These are phyloP conservation scores for Ceratonia siliqua DNA, from an alignment of 306 rosid species.

Conservation along the genomic window DNA sequence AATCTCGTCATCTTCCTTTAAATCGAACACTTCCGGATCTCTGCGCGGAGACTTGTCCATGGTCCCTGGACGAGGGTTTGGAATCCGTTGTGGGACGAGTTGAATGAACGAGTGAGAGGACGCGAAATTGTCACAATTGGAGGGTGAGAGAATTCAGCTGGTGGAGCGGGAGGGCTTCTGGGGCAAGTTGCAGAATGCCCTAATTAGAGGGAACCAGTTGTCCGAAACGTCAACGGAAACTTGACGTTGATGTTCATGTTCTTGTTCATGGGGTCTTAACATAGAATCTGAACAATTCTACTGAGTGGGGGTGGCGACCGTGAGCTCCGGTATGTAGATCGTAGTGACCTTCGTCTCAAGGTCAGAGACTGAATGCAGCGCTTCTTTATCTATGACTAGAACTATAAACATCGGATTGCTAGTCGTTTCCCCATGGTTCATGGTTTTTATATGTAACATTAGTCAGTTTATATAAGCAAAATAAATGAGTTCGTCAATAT, in stretches of 20 bases:
- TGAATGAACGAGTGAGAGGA: constrained; percentile 21
- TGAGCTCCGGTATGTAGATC: no score
- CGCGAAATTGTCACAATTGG: constrained; percentile 39
- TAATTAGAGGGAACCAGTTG: constrained; percentile 27
- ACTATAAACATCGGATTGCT: no score
- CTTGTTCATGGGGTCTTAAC: no score
- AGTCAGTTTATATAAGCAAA: no score
- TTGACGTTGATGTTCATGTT: neutral
- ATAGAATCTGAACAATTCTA: no score
- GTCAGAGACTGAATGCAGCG: no score
- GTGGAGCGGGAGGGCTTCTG: neutral
- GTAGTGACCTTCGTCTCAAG: no score
- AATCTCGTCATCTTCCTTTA: constrained; percentile 57
- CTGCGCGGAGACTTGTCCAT: constrained; percentile 57
- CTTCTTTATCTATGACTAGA: no score
- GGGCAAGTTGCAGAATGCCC: constrained; percentile 25
- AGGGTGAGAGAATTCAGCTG: neutral
- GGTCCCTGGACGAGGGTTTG: constrained; percentile 22
- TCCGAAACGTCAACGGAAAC: neutral
- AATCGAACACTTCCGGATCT: constrained; percentile 64
- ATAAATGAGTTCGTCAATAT: no score
- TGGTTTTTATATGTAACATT: no score
- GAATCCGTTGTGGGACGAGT: constrained; percentile 28
- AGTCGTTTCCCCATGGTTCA: no score
- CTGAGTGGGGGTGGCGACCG: no score